Conservation (phyloP, 805 yeast genomes). For the Candida boleticola region DNA sequence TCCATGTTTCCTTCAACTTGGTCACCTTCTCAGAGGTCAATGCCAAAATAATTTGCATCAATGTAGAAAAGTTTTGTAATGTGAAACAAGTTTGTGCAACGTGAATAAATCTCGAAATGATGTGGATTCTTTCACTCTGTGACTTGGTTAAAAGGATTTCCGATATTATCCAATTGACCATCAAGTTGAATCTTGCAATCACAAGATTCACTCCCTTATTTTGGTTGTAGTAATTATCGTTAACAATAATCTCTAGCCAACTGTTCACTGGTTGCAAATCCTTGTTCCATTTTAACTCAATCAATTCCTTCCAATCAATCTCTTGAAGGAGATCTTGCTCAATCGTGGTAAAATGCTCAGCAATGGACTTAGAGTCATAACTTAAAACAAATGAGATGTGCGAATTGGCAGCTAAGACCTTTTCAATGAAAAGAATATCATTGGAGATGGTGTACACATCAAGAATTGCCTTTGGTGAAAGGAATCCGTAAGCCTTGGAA, state of each 20-base stretch:
- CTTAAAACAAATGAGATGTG: conserved; percentile 85
- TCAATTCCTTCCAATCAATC: conserved; percentile 87
- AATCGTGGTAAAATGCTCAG: conserved; percentile 80
- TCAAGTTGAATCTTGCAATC: conserved; percentile 80
- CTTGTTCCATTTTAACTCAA: conserved; percentile 72
- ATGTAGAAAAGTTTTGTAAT: conserved; percentile 79
- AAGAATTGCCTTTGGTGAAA: conserved; percentile 31
- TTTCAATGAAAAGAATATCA: conserved; percentile 34
- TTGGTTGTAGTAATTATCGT: conserved; percentile 44
- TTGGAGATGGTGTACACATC: conserved; percentile 32
- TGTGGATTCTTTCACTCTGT: conserved; percentile 56
- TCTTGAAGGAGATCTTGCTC: conserved; percentile 82
- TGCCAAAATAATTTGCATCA: conserved; percentile 85
- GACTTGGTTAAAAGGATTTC: conserved; percentile 73
- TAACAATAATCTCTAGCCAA: conserved; percentile 76
- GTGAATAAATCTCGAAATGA: conserved; percentile 85
- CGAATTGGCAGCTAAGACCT: conserved; percentile 42
- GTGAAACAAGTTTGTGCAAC: conserved; percentile 71
- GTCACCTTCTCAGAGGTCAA: conserved; percentile 64
- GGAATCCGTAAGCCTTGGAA: conserved; percentile 4
- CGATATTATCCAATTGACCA: conserved; percentile 89
- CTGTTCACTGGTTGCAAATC: conserved; percentile 68
- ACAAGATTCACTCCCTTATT: conserved; percentile 79
- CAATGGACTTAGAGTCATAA: conserved; percentile 62
- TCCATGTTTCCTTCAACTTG: conserved; percentile 70